phyloP scores from a whole-genome alignment of 768 basidiomycete genomes.

The Termitomyces sp. region DNA sequence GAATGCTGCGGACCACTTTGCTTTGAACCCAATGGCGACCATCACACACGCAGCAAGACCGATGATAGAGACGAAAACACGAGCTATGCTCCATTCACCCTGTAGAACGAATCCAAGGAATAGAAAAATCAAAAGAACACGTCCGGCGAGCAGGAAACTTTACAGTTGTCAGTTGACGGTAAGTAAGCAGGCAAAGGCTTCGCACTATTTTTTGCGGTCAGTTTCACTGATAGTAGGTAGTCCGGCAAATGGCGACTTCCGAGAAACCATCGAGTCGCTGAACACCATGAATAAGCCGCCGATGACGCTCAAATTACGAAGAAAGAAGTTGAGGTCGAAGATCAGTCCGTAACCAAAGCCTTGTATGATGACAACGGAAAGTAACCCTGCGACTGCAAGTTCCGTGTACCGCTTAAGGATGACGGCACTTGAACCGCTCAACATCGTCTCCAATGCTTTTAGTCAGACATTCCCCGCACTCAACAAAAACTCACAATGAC shows the following conservation, averaged over 20 bases:
- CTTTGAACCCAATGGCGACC: constrained; percentile 99
- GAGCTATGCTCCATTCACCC: constrained; percentile 83
- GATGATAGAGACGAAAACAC: constrained; percentile 82
- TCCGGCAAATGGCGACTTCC: constrained; percentile 86
- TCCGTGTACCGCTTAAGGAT: constrained; percentile 86
- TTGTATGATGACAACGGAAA: constrained; percentile 89
- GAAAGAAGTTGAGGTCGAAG: constrained; percentile 99
- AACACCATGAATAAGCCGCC: constrained; percentile 99
- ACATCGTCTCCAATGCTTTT: constrained; percentile 64
- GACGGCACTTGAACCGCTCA: constrained; percentile 75
- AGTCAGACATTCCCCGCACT: not conserved
- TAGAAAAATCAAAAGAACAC: constrained; percentile 96
- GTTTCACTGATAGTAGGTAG: constrained; percentile 87
- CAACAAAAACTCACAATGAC: constrained; percentile 65
- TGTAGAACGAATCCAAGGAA: constrained; percentile 98
- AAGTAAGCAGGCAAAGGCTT: not conserved
- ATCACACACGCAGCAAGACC: constrained; percentile 90
- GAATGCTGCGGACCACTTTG: constrained; percentile 97
- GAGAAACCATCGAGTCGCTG: constrained; percentile 87
- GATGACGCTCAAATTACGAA: constrained; percentile 95
- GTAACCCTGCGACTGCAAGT: constrained; percentile 83
- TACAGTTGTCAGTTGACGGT: not conserved
- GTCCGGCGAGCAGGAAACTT: constrained; percentile 96
- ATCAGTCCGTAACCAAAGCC: constrained; percentile 99
- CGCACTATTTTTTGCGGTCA: constrained; percentile 97